Evolutionary conservation across 106 monocot species (phyloP), one percentile per base, ranked within the genome.

Genomic region (Apostasia ramifera): DNA sequence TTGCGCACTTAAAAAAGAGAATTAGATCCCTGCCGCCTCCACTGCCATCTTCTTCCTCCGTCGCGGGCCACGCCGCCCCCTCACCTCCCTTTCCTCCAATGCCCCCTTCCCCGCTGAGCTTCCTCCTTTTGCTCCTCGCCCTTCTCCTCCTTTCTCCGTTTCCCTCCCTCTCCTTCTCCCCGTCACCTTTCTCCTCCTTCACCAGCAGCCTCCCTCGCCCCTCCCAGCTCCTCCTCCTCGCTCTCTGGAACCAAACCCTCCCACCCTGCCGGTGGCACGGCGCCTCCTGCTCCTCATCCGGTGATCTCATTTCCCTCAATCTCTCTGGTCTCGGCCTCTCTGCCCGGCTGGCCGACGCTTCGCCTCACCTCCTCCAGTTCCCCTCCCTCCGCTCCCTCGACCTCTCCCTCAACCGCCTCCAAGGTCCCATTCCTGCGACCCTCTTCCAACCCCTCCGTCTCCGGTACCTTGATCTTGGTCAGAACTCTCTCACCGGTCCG

Each of bases 391-490:
- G 8, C 39, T 49, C 61, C 14, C 66, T 91, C 61, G 77, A 92
- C 71, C 70, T 92, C 70, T 83, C 75, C 68, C 10, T 11, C 40
- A 92, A 88, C 62, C 2, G 37, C 26, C 63, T 88, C 81, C 75
- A 83, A 8, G 92, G 92, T n/a, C 1, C 61, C 15, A 81, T 93
- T 37, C 88, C 92, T 5, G 43, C 60, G 1, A 40, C 52, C 67
- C 67, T 93, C 57, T 79, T 86, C 66, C 37, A 8, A 14, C 66
- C 73, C 12, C 47, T 55, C 15, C 52, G 8, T 1, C 93, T 93
- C 66, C 14, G 5, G 13, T 9, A 57, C 45, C 70, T 88, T 61
- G 57, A 85, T 55, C 66, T 92, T 39, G 81, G 76, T 9, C 4
- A 2, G 44, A 92, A 88, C 71, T 42, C 50, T 4, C 83, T 92